Base-by-base conservation (phyloP, 108 stramenopile species). In the Cyclotella baltica region DNA sequence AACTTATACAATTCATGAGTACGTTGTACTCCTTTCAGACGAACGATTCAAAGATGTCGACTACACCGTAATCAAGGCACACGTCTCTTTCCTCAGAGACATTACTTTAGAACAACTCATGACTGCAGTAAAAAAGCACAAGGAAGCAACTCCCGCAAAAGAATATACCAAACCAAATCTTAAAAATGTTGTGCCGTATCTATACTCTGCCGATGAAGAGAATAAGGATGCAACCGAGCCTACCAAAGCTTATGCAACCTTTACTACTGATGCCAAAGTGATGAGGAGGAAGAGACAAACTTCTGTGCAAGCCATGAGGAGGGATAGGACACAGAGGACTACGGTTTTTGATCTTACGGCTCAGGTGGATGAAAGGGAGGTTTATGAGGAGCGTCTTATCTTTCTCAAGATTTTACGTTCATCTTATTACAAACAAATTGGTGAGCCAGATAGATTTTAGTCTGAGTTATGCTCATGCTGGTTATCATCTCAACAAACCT, bases 81-180 rank as follows among this genome's bases (percentile, higher is more conserved):
- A 56, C 20, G 53, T 70, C 25, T 29, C 70, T 13, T 57, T 30
- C 37, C 25, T 58, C 0, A 57, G 5, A 23, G 75, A 88, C 51
- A 65, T 88, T 43, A 87, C 86, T 33, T 64, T 75, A 31, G 64
- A 82, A 16, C 83, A 91, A 76, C 75, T 89, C 18, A 25, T 76
- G 56, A 73, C 71, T 15, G 85, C 89, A 15, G 84, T 88, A 4
- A 48, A 72, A 27, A 74, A 73, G 43, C 63, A 86, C 64, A 86
- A 86, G 76, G 37, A 66, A 30, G 55, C 40, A 23, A 55, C 73
- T 51, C 73, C 73, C 33, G 37, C 23, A 8, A 65, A 81, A 6
- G 81, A 79, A 16, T 87, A 88, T 72, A 69, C 50, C 8, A 78
- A 83, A 10, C 92, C 89, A 18, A 37, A 83, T 50, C 73, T 91